Conservation (phyloP, 192 early-diverging fungal species). For the Coemansia sp. region DNA sequence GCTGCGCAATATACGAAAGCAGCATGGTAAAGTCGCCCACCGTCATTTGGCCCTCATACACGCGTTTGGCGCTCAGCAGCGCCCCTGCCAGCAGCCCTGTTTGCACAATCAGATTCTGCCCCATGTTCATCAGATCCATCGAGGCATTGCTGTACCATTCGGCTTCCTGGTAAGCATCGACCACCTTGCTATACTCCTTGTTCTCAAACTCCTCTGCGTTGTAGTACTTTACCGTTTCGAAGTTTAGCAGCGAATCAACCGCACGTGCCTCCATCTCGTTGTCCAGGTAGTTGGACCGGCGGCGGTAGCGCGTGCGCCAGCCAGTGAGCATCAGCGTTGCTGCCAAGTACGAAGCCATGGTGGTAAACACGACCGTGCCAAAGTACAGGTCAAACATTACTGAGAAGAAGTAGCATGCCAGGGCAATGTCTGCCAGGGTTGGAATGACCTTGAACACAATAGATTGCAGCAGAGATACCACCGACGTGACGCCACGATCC, state of each 20-base stretch:
- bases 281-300: conserved; percentile 82
- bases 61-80: conserved; percentile 80
- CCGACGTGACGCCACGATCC: conserved; percentile 59
- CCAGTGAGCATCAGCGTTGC: conserved; percentile 84
- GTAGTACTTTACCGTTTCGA: conserved; percentile 99
- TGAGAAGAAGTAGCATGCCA: conserved; percentile 75
- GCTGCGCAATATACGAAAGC: conserved; percentile 82
- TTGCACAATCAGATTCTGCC: conserved; percentile 86
- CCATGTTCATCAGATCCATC: conserved; percentile 78
- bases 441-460: conserved; percentile 92
- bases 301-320: conserved; percentile 79
- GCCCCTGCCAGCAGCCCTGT: conserved; percentile 77
- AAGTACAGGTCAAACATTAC: conserved; percentile 68
- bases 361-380: conserved; percentile 79
- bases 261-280: conserved; percentile 78
- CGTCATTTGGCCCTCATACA: conserved; percentile 65
- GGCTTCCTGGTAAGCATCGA: conserved; percentile 75
- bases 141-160: conserved; percentile 77
- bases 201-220: conserved; percentile 86
- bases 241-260: conserved; percentile 94
- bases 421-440: conserved; percentile 78
- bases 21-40: conserved; percentile 88
- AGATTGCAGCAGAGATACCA: conserved; percentile 74
- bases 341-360: conserved; percentile 82
- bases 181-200: conserved; percentile 70